A percentile compares a stretch with the other conserved stretches of the same genome.
These are phyloP conservation scores for Corinectria fuckeliana DNA, from an alignment of 2,329 filamentous ascomycete species.

Conservation along the genomic window DNA sequence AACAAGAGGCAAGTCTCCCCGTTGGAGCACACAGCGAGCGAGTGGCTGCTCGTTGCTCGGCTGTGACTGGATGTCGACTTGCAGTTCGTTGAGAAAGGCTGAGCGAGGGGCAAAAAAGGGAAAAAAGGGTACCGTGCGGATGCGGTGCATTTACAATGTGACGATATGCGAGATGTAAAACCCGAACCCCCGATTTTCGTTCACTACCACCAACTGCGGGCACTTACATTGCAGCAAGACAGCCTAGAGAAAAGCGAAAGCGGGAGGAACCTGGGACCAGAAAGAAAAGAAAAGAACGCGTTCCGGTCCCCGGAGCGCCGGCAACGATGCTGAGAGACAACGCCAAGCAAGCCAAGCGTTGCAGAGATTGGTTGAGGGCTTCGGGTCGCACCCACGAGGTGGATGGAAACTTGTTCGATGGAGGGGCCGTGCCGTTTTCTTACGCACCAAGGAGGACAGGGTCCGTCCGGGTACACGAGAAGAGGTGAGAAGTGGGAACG, in stretches of 20 bases:
- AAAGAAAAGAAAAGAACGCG: background rate
- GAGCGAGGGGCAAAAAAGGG: background rate
- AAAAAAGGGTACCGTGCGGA: background rate
- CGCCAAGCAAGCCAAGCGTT: constrained; percentile 8
- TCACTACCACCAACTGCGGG: too few species aligned
- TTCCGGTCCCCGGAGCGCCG: background rate
- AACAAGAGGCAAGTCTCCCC: too few species aligned
- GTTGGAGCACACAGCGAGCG: background rate
- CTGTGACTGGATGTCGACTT: too few species aligned
- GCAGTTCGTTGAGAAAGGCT: too few species aligned
- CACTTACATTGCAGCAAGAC: too few species aligned
- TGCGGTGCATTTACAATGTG: background rate
- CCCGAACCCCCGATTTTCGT: too few species aligned
- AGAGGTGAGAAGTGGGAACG: background rate
- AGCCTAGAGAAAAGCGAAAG: background rate
- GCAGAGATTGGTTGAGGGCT: constrained; percentile 12
- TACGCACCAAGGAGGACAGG: background rate
- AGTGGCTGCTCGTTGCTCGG: too few species aligned
- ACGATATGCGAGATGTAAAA: background rate
- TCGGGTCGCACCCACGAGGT: constrained; percentile 9
- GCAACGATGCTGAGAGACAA: background rate
- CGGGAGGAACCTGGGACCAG: too few species aligned
- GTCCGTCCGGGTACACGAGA: background rate
- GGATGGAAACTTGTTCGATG: background rate
- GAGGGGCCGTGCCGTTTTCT: background rate